Evolutionary conservation across 2,329 filamentous ascomycete species (phyloP).

Genomic region (Cercospora brassicicola): DNA sequence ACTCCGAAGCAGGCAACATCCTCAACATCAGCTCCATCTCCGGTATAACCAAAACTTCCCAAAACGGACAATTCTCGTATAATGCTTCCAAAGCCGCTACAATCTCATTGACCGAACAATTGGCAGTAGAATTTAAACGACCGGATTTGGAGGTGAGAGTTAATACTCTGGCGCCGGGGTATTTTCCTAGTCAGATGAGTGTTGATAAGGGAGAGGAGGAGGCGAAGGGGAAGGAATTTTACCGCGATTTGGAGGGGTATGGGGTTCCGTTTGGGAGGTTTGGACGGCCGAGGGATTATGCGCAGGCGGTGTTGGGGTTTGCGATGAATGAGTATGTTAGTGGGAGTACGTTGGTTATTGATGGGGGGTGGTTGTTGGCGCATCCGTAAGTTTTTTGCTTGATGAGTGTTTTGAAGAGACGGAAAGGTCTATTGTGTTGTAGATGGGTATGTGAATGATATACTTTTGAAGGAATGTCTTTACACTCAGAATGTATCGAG

Average conservation of each 20-base stretch:
- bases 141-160: constrained; percentile 54
- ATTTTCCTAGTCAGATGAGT: constrained; percentile 61
- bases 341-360: constrained; percentile 61
- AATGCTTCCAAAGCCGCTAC: constrained; percentile 53
- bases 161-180: constrained; percentile 58
- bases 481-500: neutral
- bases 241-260: constrained; percentile 33
- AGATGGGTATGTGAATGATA: neutral
- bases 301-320: constrained; percentile 57
- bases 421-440: neutral
- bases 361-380: constrained; percentile 59
- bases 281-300: constrained; percentile 45
- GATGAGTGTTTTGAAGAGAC: neutral
- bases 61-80: constrained; percentile 49
- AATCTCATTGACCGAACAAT: constrained; percentile 58
- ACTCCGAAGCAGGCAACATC: constrained; percentile 44
- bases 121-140: constrained; percentile 54
- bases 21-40: constrained; percentile 50
- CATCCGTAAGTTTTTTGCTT: constrained; percentile 24
- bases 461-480: neutral
- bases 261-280: constrained; percentile 44
- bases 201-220: constrained; percentile 48
- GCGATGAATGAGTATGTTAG: constrained; percentile 62
- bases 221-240: constrained; percentile 51
- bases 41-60: constrained; percentile 48